A percentile compares a stretch with the other conserved stretches of the same genome.
Evolutionary conservation across 805 yeast genomes (phyloP).

Genomic region (Saccharomycopsis lassenensis): DNA sequence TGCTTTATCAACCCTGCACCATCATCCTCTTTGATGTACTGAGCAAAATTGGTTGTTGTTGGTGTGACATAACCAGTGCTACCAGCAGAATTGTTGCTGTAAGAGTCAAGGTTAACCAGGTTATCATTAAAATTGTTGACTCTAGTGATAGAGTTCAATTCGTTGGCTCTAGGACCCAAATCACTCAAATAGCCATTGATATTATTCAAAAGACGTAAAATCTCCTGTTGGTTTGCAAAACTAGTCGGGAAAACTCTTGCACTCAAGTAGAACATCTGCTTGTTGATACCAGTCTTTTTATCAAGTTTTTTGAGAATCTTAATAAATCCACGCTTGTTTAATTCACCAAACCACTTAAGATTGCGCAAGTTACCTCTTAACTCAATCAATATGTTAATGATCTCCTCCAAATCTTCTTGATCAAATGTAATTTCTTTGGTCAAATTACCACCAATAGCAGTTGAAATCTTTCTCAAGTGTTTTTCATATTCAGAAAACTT

Average conservation of each 20-base stretch:
- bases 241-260: slow-evolving; percentile 65
- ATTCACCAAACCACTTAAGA: slow-evolving; percentile 88
- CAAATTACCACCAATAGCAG: slow-evolving; percentile 21
- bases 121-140: slow-evolving; percentile 8
- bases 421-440: slow-evolving; percentile 24
- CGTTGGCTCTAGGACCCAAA: slow-evolving; percentile 33
- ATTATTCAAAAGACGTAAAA: slow-evolving; percentile 39
- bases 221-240: slow-evolving; percentile 62
- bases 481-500: slow-evolving; percentile 68
- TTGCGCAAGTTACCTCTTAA: slow-evolving; percentile 67
- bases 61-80: slow-evolving; percentile 9
- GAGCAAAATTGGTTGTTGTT: slow-evolving; percentile 11
- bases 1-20: slow-evolving; percentile 32
- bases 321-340: slow-evolving; percentile 80
- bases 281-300: slow-evolving; percentile 59
- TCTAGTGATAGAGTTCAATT: slow-evolving; percentile 6
- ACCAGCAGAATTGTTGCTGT: slow-evolving; percentile 6
- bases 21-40: slow-evolving; percentile 32
- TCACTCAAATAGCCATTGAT: slow-evolving; percentile 43
- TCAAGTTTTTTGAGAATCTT: slow-evolving; percentile 87
- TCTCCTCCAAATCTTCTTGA: slow-evolving; percentile 49
- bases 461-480: slow-evolving; percentile 41
- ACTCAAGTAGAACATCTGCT: slow-evolving; percentile 45
- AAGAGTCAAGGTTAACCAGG: too few species aligned
- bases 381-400: slow-evolving; percentile 60